phyloP scores from a whole-genome alignment of 768 basidiomycete species.

The Suillus fuscotomentosus region DNA sequence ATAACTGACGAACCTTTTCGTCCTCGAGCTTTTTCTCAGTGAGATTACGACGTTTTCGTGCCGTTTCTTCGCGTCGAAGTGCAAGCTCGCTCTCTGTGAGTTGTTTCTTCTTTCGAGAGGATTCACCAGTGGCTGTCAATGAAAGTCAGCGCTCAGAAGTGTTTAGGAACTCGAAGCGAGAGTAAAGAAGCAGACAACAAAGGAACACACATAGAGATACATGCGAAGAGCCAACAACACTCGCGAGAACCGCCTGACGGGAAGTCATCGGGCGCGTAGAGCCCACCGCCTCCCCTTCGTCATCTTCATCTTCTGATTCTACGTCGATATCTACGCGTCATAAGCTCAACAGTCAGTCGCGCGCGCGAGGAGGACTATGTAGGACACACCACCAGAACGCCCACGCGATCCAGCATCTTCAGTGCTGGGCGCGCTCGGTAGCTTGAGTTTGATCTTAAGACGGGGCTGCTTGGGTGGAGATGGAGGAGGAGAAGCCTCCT shows the following conservation, averaged over 20 bases:
- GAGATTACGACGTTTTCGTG: slow-evolving; percentile 76
- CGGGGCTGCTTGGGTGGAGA: slow-evolving; percentile 36
- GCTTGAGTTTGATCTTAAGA: slow-evolving; percentile 62
- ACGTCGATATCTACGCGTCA: slow-evolving; percentile 34
- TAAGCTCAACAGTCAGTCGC: background rate
- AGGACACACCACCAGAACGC: slow-evolving; percentile 21
- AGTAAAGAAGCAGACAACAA: background rate
- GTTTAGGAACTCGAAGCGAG: background rate
- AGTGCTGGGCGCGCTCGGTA: slow-evolving; percentile 39
- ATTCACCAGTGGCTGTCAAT: slow-evolving; percentile 9
- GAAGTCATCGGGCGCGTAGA: slow-evolving; percentile 46
- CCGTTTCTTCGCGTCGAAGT: slow-evolving; percentile 74
- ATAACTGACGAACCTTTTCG: slow-evolving; percentile 57
- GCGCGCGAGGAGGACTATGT: background rate
- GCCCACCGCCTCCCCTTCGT: slow-evolving; percentile 36
- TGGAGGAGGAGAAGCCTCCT: slow-evolving; percentile 34
- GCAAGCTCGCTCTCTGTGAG: slow-evolving; percentile 74
- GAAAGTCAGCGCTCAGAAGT: background rate
- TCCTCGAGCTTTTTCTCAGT: slow-evolving; percentile 84
- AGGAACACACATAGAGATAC: slow-evolving; percentile 53
- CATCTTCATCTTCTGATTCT: slow-evolving; percentile 41
- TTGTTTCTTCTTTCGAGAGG: slow-evolving; percentile 53
- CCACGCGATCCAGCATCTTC: slow-evolving; percentile 31
- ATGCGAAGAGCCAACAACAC: slow-evolving; percentile 65
- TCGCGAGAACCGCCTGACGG: slow-evolving; percentile 70